A percentile compares a stretch with the other conserved stretches of the same genome.
phyloP scores from a whole-genome alignment of 1,284 basidiomycete genomes.

The Melampsora medusae region DNA sequence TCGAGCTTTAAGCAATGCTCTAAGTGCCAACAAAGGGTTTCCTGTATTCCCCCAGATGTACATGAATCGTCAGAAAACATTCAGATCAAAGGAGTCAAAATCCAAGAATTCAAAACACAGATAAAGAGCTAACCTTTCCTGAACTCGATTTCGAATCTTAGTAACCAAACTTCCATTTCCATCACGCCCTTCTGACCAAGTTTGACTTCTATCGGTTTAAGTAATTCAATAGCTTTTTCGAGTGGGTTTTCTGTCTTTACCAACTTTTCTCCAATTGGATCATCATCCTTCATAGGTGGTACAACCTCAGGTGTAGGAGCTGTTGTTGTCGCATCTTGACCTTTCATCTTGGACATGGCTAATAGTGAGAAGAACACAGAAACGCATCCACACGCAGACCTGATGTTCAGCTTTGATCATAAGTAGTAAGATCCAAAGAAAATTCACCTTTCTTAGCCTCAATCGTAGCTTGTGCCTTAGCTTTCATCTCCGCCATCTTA shows the following conservation, averaged over 20 bases:
- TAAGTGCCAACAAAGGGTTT: conserved; percentile 31
- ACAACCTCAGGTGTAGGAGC: conserved; percentile 18
- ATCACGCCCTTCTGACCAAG: conserved; percentile 3
- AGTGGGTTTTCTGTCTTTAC: conserved; percentile 68
- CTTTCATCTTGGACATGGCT: conserved; percentile 34
- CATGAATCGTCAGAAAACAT: neutral
- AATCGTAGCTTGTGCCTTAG: conserved; percentile 32
- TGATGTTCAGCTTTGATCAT: too few species aligned
- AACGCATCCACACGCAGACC: too few species aligned
- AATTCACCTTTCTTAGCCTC: conserved; percentile 41
- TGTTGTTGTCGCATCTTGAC: conserved; percentile 8
- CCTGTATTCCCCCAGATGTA: conserved; percentile 7
- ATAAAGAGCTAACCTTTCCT: conserved; percentile 21
- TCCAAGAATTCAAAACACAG: neutral
- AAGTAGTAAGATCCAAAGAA: too few species aligned
- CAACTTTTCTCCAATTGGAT: conserved; percentile 75
- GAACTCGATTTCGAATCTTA: conserved; percentile 40
- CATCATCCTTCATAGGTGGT: conserved; percentile 63
- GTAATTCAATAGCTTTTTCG: conserved; percentile 70
- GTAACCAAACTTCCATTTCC: conserved; percentile 9
- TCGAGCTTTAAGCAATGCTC: conserved; percentile 31
- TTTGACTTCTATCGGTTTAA: conserved; percentile 65
- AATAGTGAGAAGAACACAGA: neutral
- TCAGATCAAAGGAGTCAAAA: neutral
- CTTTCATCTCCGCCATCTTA: conserved; percentile 40